Conservation (phyloP, 148 eudicot genomes). For the Arctostaphylos glauca region DNA sequence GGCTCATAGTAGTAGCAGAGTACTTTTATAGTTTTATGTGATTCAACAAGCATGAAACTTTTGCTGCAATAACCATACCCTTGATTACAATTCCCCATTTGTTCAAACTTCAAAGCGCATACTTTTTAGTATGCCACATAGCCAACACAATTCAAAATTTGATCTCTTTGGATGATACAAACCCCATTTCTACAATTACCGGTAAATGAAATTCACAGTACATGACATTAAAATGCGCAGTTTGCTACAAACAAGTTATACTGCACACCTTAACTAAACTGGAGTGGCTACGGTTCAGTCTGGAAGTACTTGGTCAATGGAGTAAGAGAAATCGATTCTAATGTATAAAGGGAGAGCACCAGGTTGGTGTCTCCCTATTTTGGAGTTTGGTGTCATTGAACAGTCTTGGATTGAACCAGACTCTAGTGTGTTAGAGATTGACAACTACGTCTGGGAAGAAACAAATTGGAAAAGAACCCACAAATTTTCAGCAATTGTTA, state of each 20-base stretch:
- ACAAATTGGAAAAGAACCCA: background rate
- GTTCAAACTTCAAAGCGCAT: background rate
- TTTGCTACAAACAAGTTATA: background rate
- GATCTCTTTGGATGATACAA: background rate
- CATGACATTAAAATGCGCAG: background rate
- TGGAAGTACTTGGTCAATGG: background rate
- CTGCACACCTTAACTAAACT: background rate
- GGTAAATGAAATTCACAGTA: background rate
- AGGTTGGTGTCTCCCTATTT: too few relatives aligned
- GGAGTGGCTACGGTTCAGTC: background rate
- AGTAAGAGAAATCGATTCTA: background rate
- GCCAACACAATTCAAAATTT: background rate
- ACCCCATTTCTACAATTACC: background rate
- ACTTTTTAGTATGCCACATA: background rate
- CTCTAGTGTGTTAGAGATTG: background rate
- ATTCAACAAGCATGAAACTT: background rate
- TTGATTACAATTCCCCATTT: background rate
- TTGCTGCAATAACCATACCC: background rate
- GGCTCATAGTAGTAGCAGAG: background rate
- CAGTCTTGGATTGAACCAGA: too few relatives aligned
- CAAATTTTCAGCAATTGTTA: background rate
- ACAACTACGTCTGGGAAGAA: background rate
- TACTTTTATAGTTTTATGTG: background rate
- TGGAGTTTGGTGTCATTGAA: too few relatives aligned
- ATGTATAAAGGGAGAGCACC: too few relatives aligned